A percentile compares a stretch with the other conserved stretches of the same genome.
phyloP scores from a whole-genome alignment of 805 yeast species.

The Starmerella khaoyaiensis region DNA sequence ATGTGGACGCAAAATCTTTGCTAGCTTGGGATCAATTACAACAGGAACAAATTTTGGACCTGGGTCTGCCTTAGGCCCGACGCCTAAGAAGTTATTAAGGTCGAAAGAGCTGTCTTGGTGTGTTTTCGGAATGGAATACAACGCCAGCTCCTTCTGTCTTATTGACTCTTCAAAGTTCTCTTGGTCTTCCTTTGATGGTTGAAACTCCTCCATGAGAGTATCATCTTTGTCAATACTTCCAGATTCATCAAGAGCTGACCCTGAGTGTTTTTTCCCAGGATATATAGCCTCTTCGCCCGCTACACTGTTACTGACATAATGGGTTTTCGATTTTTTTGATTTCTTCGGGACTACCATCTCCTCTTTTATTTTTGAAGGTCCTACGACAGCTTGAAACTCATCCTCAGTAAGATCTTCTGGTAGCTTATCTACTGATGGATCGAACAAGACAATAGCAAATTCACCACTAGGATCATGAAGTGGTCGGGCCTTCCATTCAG shows the following conservation, averaged over 20 bases:
- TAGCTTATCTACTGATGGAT: conserved; percentile 71
- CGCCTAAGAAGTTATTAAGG: conserved; percentile 69
- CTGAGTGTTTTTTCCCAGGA: too few relatives aligned
- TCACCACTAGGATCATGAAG: conserved; percentile 92
- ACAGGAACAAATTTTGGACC: conserved; percentile 67
- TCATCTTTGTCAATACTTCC: not conserved
- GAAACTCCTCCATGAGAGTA: not conserved
- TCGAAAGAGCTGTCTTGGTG: too few relatives aligned
- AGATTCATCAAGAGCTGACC: not conserved
- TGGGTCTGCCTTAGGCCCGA: conserved; percentile 34
- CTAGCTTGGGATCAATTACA: conserved; percentile 79
- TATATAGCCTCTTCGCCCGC: not conserved
- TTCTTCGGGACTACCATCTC: conserved; percentile 18
- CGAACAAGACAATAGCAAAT: conserved; percentile 85
- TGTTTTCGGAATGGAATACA: too few relatives aligned
- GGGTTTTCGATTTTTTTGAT: not conserved
- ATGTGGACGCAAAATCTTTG: conserved; percentile 83
- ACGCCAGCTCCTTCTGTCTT: conserved; percentile 1
- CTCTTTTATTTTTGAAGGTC: conserved; percentile 18
- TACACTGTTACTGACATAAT: not conserved
- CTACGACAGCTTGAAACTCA: too few relatives aligned
- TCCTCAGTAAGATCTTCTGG: conserved; percentile 15
- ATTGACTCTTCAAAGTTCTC: not conserved
- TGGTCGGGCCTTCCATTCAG: conserved; percentile 67
- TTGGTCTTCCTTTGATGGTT: not conserved